These are phyloP conservation scores for Adiantum capillusveneris DNA, from an alignment of 75 land plant species.

Conservation along the genomic window DNA sequence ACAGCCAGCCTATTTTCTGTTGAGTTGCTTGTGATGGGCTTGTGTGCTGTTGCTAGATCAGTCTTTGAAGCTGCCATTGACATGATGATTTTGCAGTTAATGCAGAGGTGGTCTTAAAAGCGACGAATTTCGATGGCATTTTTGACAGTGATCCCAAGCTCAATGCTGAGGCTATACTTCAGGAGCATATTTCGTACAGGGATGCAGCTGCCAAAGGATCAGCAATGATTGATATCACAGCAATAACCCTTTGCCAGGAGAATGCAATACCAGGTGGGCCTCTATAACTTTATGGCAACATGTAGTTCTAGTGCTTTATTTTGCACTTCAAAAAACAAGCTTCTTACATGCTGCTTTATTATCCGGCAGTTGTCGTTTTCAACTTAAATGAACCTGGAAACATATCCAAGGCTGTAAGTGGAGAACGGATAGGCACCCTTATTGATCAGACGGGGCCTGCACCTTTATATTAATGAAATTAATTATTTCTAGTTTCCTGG, in stretches of 20 bases:
- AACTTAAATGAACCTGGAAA: slow-evolving; percentile 67
- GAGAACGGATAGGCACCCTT: slow-evolving; percentile 66
- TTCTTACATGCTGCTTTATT: too few species aligned
- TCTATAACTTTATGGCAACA: background rate
- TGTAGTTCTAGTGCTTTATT: too few species aligned
- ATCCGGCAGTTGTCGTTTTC: slow-evolving; percentile 50
- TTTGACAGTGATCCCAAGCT: slow-evolving; percentile 37
- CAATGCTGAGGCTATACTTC: slow-evolving; percentile 15
- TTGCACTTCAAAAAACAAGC: too few species aligned
- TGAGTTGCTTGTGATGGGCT: too few species aligned
- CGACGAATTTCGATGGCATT: slow-evolving; percentile 53
- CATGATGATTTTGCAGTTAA: slow-evolving; percentile 60
- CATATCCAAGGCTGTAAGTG: slow-evolving; percentile 60
- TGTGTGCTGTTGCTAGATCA: too few species aligned
- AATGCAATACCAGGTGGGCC: slow-evolving; percentile 45
- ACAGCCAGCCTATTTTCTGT: too few species aligned
- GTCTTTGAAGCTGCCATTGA: too few species aligned
- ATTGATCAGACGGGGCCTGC: slow-evolving; percentile 53
- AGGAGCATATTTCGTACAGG: slow-evolving; percentile 49
- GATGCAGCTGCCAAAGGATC: slow-evolving; percentile 39
- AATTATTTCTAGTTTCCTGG: too few species aligned
- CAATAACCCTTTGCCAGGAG: slow-evolving; percentile 44
- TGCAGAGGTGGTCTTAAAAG: slow-evolving; percentile 73
- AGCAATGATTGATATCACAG: slow-evolving; percentile 35
- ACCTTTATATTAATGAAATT: too few species aligned